Evolutionary conservation across 345 rosid species (phyloP), one percentile per base, ranked within the genome.

Genomic region (Diplotaxis tenuifolia): DNA sequence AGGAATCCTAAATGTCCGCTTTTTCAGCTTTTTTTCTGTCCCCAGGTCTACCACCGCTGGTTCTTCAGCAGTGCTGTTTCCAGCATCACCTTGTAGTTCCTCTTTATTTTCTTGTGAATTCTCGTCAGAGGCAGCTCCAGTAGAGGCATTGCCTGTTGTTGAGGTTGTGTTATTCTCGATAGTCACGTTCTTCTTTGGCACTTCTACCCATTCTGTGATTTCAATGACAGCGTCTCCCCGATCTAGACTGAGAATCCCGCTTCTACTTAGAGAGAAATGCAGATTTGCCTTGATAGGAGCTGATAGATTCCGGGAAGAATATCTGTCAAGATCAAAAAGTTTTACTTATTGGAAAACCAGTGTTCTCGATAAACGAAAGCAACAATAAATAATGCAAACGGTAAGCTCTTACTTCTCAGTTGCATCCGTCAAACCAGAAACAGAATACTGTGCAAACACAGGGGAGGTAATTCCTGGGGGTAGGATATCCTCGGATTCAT

Each of bases 201-300:
- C 95, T 68, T 96, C 98, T 64, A 92, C 94, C 99, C 99, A 96
- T 73, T 96, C 99, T 22, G 95, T 84, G 81, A 92, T 82, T 80
- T 96, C 98, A 81, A 96, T 69, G 50, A 88, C 91, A 76, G 96
- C 99, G 65, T 96, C 98, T 79, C 91, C 98, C 63, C 96, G 83
- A 79, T 96, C 97, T 76, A 96, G 81, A 65, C 86, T 86, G 65
- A 96, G 83, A 80, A 96, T 71, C 57, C 98, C 99, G 81, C 96
- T 92, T 81, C 93, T 82, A 82, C 96, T 92, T 60, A 96, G 94
- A 78, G 94, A 90, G 79, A 90, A 96, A 79, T 96, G 99, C 75
- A 96, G 68, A 81, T 77, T 92, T 78, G 99, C 83, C 78, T 96
- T 92, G 85, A 92, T 83, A 49, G 99, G 98, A 19, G 99, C 82